These are phyloP conservation scores for Trichoderma simmonsii DNA, from an alignment of 2,329 filamentous ascomycete genomes.

Conservation along the genomic window DNA sequence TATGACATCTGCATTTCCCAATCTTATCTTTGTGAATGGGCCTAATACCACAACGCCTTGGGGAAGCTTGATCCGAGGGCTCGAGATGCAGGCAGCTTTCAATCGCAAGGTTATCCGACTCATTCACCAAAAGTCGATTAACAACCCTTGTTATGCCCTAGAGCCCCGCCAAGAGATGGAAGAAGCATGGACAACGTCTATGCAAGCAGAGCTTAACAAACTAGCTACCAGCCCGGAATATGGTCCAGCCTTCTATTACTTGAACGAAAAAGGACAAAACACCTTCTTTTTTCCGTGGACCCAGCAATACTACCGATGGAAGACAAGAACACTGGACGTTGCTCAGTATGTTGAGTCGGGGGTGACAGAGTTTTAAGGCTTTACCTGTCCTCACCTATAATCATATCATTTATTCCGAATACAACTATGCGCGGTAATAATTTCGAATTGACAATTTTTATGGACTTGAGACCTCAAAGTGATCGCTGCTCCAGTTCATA, in stretches of 20 bases:
- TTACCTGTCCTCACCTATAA: too few relatives aligned
- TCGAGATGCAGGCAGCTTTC: not conserved
- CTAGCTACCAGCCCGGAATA: not conserved
- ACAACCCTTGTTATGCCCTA: not conserved
- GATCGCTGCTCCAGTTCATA: too few relatives aligned
- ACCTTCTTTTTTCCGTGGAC: not conserved
- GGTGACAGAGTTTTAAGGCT: too few relatives aligned
- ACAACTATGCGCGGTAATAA: too few relatives aligned
- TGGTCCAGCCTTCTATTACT: not conserved
- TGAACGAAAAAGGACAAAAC: not conserved
- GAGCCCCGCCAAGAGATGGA: not conserved
- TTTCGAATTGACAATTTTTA: too few relatives aligned
- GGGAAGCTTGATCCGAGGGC: not conserved
- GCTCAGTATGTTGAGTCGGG: not conserved
- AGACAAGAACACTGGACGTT: not conserved
- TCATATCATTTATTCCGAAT: too few relatives aligned
- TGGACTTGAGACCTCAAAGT: too few relatives aligned
- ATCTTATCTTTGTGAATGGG: not conserved
- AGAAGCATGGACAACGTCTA: not conserved
- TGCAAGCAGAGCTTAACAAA: not conserved
- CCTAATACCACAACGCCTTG: not conserved
- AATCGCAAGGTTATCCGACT: not conserved
- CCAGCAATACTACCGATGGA: not conserved
- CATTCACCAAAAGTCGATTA: not conserved
- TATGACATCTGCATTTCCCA: not conserved